These are phyloP conservation scores for Xylariaceae sp. DNA, from an alignment of 2,329 filamentous ascomycete genomes.

Conservation along the genomic window DNA sequence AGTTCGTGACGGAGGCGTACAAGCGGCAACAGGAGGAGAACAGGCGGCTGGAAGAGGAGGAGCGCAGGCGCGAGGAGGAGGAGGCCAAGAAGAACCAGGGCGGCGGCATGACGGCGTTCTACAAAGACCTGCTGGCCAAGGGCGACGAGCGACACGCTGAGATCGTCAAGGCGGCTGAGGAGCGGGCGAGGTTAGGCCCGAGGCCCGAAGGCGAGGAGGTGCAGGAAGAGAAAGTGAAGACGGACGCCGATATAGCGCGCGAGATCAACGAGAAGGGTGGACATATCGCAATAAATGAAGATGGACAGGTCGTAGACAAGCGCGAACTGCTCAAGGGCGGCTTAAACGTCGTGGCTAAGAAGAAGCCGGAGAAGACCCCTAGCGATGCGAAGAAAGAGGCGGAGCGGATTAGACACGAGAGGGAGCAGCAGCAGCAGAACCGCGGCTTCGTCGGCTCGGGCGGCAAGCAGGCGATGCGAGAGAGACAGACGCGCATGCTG, in stretches of 20 bases:
- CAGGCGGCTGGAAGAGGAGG: slow-evolving; percentile 63
- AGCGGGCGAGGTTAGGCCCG: slow-evolving; percentile 40
- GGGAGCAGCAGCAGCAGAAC: slow-evolving; percentile 24
- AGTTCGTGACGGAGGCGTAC: slow-evolving; percentile 80
- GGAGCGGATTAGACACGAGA: slow-evolving; percentile 29
- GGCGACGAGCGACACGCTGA: slow-evolving; percentile 66
- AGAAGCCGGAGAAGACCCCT: slow-evolving; percentile 42
- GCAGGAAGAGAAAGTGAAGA: slow-evolving; percentile 42
- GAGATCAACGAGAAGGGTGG: slow-evolving; percentile 60
- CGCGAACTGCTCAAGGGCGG: slow-evolving; percentile 71
- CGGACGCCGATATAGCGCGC: slow-evolving; percentile 58
- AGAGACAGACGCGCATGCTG: slow-evolving; percentile 73
- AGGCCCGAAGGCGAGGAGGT: slow-evolving; percentile 29
- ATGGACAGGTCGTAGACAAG: slow-evolving; percentile 79
- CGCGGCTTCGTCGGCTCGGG: slow-evolving; percentile 41
- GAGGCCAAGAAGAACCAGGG: slow-evolving; percentile 59
- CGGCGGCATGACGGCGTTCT: slow-evolving; percentile 73
- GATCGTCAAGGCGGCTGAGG: slow-evolving; percentile 61
- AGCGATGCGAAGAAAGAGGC: slow-evolving; percentile 27
- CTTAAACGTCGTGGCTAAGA: slow-evolving; percentile 64
- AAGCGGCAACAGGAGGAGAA: slow-evolving; percentile 77
- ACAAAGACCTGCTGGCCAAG: slow-evolving; percentile 66
- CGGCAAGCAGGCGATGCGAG: slow-evolving; percentile 62
- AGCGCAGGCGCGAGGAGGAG: slow-evolving; percentile 58
- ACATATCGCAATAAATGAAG: slow-evolving; percentile 68